Base-by-base conservation (phyloP, 2,329 filamentous ascomycete genomes). In the Pestalotiopsis sp. region DNA sequence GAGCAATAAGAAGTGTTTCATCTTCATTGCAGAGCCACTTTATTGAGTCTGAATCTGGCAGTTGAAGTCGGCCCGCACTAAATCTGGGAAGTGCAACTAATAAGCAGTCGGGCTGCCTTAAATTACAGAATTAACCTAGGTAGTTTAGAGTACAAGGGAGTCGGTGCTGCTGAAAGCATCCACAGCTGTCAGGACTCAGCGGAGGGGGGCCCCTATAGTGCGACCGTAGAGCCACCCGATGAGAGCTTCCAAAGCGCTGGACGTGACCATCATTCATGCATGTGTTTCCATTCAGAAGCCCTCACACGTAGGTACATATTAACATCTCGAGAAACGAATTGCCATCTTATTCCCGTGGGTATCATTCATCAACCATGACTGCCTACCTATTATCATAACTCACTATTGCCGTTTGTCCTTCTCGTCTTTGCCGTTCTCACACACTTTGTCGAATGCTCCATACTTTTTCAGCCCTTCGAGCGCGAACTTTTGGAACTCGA, bases 401-500 rank as follows among this genome's bases (percentile, higher is more conserved):
- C 9, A 58, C 24, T 26, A 35, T 35, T 6, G 22, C 11, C 38
- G 11, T 35, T 30, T 61, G 9, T 35, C 14, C 58, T 61, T 61
- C 14, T 35, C 14, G n/a, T 61, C 58, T 39, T 61, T 61, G 9
- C 58, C 30, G 17, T 61, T 61, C 58, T 61, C 30, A n/a, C 58
- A 61, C n/a, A 61, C 58, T 11, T 39, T 39, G 35, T 61, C 58
- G 26, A 61, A 61, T 11, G 40, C 26, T 35, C 58, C 58, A 39
- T 61, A 61, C 22, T 35, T 35, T 17, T 61, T 61, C 17, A 61
- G 11, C 11, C 58, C 58, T 9, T 61, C 58, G 26, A 61, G 35
- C 30, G 58, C 35, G 38, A 64, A 83, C 14, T 71, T 69, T 67
- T 78, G 72, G 59, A 84, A 82, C 0, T 75, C 78, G 5, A 72